Evolutionary conservation across 306 rosid genomes (phyloP).

Genomic region (Adenanthera pavonina): DNA sequence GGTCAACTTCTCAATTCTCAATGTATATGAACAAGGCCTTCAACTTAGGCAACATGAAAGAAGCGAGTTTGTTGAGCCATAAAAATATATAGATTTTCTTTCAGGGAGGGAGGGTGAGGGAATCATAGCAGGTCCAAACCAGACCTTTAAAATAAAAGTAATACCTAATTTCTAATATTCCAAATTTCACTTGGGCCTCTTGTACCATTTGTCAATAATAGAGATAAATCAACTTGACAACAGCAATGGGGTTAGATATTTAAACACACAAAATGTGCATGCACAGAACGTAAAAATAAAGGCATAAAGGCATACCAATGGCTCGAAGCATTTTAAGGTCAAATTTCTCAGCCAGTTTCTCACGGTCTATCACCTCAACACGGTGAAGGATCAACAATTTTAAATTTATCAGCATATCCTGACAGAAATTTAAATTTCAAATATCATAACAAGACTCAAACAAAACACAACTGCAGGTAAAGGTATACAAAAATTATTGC

Average conservation of each 20-base stretch:
- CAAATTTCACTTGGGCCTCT: neutral
- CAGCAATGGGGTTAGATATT: neutral
- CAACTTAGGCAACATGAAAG: neutral
- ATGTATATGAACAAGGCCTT: neutral
- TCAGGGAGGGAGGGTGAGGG: neutral
- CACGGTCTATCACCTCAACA: conserved; percentile 58
- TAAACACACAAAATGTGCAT: neutral
- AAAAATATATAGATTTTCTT: neutral
- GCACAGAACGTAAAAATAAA: conserved; percentile 9
- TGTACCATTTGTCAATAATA: neutral
- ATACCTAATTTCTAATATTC: neutral
- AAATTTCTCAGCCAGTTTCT: conserved; percentile 59
- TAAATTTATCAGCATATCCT: conserved; percentile 76
- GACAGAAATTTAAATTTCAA: conserved; percentile 35
- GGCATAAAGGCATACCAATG: conserved; percentile 62
- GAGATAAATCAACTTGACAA: neutral
- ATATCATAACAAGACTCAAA: conserved; percentile 18
- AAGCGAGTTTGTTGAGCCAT: neutral
- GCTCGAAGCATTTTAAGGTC: conserved; percentile 74
- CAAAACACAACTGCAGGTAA: neutral
- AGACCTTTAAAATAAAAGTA: neutral
- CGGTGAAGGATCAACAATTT: conserved; percentile 64
- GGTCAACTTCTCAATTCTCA: neutral
- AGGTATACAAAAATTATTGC: neutral
- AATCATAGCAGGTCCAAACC: neutral